Base-by-base conservation (phyloP, 2,329 filamentous ascomycete species). In the Verticillium alfalfae region DNA sequence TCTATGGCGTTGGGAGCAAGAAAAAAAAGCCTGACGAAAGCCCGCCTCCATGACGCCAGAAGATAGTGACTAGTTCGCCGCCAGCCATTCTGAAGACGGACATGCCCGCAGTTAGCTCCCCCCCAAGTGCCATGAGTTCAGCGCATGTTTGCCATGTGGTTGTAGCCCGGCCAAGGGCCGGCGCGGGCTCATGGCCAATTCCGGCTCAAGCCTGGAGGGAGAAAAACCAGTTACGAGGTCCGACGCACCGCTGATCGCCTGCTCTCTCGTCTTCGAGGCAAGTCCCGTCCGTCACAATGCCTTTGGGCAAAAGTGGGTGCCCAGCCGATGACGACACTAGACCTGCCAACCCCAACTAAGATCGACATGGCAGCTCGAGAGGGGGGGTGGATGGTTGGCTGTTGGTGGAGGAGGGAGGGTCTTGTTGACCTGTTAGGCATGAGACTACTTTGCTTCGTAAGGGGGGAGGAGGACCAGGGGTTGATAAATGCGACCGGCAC, bases 121-220 rank as follows among this genome's bases (percentile, higher is more conserved):
- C 26, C 16, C 34, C 55, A 22, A 18, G 54, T 56, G 60, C 62
- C 62, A 62, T 60, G 62, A 64, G 62, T 41, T 38, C 37, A 22
- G 13, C 39, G 56, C 62, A 62, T 65, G 62, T 60, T 57, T 55
- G 57, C 64, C 62, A 64, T 65, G 62, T 65, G 64, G 57, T 58
- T 22, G 22, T 5, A 22, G 56, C 26, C 56, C 22, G n/a, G n/a
- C 18, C n/a, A 12, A 52, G 18, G 45, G n/a, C 45, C n/a, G n/a
- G 18, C 45, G 45, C 45, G 45, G 45, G 10, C 45, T 52, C 13
- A 10, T 22, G 45, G 45, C 18, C 45, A 16, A 45, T 45, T 18
- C 39, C 39, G n/a, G 39, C 16, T 18, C n/a, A n/a, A 37, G 13
- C 36, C 13, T 37, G 36, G 26, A 31, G 26, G 26, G 26, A 31